These are phyloP conservation scores for Lavandula angustifolia DNA, from an alignment of 257 asterid species.

Conservation along the genomic window DNA sequence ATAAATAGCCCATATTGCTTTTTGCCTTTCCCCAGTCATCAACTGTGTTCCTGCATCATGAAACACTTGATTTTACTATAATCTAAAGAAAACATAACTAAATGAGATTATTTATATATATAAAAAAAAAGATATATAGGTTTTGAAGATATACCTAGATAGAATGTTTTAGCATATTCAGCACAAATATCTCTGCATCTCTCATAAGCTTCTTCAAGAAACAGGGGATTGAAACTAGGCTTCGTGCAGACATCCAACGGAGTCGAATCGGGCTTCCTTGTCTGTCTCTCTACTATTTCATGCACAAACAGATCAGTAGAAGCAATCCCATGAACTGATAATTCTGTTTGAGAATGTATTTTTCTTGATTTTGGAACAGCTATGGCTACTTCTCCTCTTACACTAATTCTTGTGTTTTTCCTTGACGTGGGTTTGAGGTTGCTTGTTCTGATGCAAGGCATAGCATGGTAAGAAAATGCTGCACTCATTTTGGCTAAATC, in stretches of 20 bases:
- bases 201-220: slow-evolving; percentile 69
- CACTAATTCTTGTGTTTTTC: slow-evolving; percentile 12
- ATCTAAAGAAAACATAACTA: background rate
- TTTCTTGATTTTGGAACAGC: slow-evolving; percentile 46
- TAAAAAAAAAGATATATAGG: background rate
- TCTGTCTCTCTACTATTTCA: slow-evolving; percentile 63
- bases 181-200: slow-evolving; percentile 75
- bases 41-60: slow-evolving; percentile 58
- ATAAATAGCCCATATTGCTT: slow-evolving; percentile 91
- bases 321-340: slow-evolving; percentile 49
- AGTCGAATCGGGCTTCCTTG: slow-evolving; percentile 26
- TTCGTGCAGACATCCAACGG: slow-evolving; percentile 23
- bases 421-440: slow-evolving; percentile 21
- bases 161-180: slow-evolving; percentile 86
- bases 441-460: slow-evolving; percentile 28
- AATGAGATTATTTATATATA: too few species aligned
- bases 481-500: slow-evolving; percentile 44
- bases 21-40: slow-evolving; percentile 75
- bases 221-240: slow-evolving; percentile 49
- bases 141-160: slow-evolving; percentile 46
- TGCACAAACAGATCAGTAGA: slow-evolving; percentile 42
- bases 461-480: slow-evolving; percentile 38
- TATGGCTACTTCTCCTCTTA: slow-evolving; percentile 45
- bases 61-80: background rate
- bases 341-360: slow-evolving; percentile 28